Conservation (phyloP, 179 eudicot genomes). For the Nepenthes alata region DNA sequence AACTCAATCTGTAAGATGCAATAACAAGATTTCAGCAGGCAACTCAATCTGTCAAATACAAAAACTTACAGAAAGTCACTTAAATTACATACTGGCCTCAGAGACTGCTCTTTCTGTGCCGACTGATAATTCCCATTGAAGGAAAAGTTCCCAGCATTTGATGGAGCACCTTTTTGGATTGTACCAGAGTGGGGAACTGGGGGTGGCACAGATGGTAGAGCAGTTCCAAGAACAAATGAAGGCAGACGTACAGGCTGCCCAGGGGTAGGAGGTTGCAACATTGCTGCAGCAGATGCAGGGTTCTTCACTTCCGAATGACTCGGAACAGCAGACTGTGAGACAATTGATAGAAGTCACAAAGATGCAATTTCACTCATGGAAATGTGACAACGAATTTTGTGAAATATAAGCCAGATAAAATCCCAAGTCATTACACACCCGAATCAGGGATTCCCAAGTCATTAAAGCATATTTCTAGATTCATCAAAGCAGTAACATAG, state of each 20-base stretch:
- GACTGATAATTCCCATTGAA: slow-evolving; percentile 14
- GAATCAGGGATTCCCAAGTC: too few species aligned
- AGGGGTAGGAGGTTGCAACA: slow-evolving; percentile 26
- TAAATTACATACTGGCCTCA: slow-evolving; percentile 13
- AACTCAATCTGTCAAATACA: slow-evolving; percentile 2
- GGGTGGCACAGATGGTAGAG: slow-evolving; percentile 13
- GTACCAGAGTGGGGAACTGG: slow-evolving; percentile 9
- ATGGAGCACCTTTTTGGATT: slow-evolving; percentile 16
- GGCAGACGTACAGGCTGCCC: slow-evolving; percentile 15
- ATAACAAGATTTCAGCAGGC: background rate
- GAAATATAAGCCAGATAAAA: background rate
- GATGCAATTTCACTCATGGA: background rate
- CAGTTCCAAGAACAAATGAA: slow-evolving; percentile 17
- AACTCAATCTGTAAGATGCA: background rate
- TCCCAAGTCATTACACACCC: background rate
- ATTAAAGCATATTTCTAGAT: too few species aligned
- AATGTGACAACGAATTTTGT: background rate
- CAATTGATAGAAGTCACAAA: slow-evolving; percentile 2
- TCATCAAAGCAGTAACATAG: too few species aligned
- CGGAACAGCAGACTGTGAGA: slow-evolving; percentile 13
- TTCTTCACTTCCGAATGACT: slow-evolving; percentile 7
- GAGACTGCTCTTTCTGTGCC: slow-evolving; percentile 15
- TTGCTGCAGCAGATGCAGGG: slow-evolving; percentile 11
- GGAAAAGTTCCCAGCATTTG: slow-evolving; percentile 21
- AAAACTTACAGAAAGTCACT: background rate